Conservation (phyloP, 2,329 filamentous ascomycete genomes). For the Hirsutella rhossiliensis region DNA sequence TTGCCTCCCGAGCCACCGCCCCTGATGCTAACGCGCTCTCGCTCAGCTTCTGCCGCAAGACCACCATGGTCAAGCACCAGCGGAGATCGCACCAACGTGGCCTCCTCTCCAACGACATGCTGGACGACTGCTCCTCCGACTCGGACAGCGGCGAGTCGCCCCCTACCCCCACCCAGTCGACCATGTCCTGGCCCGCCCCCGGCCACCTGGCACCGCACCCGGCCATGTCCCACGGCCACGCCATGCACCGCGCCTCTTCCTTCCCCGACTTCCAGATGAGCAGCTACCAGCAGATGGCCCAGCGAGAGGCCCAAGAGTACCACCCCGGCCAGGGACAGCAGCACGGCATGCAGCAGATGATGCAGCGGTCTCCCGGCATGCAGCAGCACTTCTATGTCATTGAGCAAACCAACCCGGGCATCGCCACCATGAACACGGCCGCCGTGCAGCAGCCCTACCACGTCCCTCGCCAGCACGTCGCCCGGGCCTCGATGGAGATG, state of each 20-base stretch:
- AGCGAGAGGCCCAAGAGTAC: constrained; percentile 7
- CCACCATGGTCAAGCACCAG: constrained; percentile 59
- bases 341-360: constrained; percentile 31
- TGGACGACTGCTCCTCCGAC: constrained; percentile 42
- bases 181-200: constrained; percentile 38
- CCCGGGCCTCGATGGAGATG: constrained; percentile 35
- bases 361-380: constrained; percentile 36
- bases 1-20: not conserved
- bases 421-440: constrained; percentile 48
- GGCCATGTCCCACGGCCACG: constrained; percentile 22
- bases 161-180: constrained; percentile 41
- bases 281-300: constrained; percentile 28
- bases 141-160: constrained; percentile 48
- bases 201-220: constrained; percentile 26
- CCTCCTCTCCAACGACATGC: constrained; percentile 38
- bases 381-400: constrained; percentile 44
- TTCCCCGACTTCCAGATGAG: constrained; percentile 41
- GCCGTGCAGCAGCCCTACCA: constrained; percentile 38
- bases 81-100: constrained; percentile 48
- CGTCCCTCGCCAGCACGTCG: constrained; percentile 35
- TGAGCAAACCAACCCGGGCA: constrained; percentile 48
- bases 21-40: constrained; percentile 9
- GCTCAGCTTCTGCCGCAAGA: constrained; percentile 57
- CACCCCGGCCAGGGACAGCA: constrained; percentile 9
- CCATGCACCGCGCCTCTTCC: constrained; percentile 39